Evolutionary conservation across 805 yeast species (phyloP).

Genomic region (Torulaspora gathmanii): DNA sequence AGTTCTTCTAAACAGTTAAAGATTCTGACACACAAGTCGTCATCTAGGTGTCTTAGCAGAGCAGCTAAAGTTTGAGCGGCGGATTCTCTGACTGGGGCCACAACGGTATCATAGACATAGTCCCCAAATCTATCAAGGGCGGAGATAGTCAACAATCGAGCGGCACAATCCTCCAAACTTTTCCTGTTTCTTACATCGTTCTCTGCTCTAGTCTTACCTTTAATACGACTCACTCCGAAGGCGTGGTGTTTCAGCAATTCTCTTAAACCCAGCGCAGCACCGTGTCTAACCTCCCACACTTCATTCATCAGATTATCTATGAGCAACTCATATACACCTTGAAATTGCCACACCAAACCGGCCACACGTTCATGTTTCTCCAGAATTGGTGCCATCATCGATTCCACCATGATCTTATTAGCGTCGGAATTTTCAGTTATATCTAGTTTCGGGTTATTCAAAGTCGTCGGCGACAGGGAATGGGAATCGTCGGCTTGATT

Average conservation of each 20-base stretch:
- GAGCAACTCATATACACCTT: conserved; percentile 81
- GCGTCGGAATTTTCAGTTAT: conserved; percentile 78
- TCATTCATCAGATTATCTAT: conserved; percentile 77
- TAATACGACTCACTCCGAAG: conserved; percentile 73
- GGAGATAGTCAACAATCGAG: conserved; percentile 77
- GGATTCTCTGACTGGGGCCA: conserved; percentile 96
- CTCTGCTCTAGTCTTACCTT: conserved; percentile 54
- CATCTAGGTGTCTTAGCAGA: conserved; percentile 62
- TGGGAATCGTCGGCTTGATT: conserved; percentile 30
- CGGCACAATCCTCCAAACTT: conserved; percentile 82
- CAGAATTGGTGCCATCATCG: conserved; percentile 62
- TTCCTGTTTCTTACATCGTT: conserved; percentile 61
- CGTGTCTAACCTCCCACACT: conserved; percentile 93
- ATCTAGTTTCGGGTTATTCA: conserved; percentile 44
- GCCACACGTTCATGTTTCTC: conserved; percentile 68
- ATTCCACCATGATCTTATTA: conserved; percentile 78
- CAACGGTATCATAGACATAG: conserved; percentile 94
- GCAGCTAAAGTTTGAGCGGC: conserved; percentile 95
- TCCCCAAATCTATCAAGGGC: conserved; percentile 96
- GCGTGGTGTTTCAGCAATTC: conserved; percentile 76
- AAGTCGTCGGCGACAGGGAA: conserved; percentile 22
- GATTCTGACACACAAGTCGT: conserved; percentile 52
- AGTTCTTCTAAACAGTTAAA: conserved; percentile 63
- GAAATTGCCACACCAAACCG: conserved; percentile 87
- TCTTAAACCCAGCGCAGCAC: conserved; percentile 86